Conservation (phyloP, 345 rosid genomes). For the Salix suchowensis region DNA sequence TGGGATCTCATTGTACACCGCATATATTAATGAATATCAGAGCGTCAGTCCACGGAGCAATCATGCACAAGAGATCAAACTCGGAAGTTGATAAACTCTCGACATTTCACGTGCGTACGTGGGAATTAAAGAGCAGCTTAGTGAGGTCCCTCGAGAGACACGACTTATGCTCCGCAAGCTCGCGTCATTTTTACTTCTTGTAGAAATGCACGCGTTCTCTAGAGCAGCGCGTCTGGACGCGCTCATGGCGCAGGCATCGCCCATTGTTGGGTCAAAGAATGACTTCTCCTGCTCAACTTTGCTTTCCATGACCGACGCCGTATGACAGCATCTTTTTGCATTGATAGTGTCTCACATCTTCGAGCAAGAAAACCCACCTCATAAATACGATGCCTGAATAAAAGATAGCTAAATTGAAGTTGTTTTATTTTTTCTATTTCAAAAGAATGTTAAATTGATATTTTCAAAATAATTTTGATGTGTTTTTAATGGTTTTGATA, state of each 20-base stretch:
- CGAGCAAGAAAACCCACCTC: no score
- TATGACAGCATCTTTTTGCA: no score
- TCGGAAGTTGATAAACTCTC: neutral
- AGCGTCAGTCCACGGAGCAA: neutral
- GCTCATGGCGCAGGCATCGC: neutral
- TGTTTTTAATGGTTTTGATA: no score
- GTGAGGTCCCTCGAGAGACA: no score
- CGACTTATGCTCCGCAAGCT: neutral
- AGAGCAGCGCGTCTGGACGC: neutral
- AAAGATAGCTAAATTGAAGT: no score
- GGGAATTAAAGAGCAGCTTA: no score
- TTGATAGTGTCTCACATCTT: no score
- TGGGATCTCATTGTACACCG: neutral
- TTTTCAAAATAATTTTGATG: no score
- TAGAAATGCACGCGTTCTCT: neutral
- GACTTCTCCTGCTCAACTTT: neutral
- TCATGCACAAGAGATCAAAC: conserved; percentile 11
- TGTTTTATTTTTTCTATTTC: no score
- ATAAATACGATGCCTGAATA: no score
- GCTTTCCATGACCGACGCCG: neutral
- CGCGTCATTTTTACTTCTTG: neutral
- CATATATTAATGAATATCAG: neutral
- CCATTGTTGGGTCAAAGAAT: neutral
- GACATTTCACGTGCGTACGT: neutral
- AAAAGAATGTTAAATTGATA: no score